Evolutionary conservation across 129 eudicot genomes (phyloP).

Genomic region (Escallonia herrerae): DNA sequence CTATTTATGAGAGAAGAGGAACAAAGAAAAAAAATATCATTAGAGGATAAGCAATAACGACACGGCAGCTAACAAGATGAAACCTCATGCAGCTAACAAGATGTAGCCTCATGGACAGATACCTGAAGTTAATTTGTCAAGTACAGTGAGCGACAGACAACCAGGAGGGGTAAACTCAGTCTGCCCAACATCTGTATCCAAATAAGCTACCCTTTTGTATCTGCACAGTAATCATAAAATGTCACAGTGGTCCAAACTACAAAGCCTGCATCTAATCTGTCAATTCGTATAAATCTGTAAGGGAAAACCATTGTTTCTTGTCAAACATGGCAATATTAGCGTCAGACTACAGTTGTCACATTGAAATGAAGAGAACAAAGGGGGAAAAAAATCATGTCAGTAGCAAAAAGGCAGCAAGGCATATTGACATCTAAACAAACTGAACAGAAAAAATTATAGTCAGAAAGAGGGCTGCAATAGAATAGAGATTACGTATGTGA

Average conservation of each 20-base stretch:
- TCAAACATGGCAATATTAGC: background rate
- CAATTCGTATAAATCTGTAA: background rate
- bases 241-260: too few relatives aligned
- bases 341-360: background rate
- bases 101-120: conserved; percentile 1
- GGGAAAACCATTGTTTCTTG: background rate
- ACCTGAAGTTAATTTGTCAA: conserved; percentile 66
- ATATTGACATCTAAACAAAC: too few relatives aligned
- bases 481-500: too few relatives aligned
- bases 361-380: background rate
- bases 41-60: too few relatives aligned
- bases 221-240: conserved; percentile 25
- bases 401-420: too few relatives aligned
- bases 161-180: conserved; percentile 97
- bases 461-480: too few relatives aligned
- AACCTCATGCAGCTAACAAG: conserved; percentile 2
- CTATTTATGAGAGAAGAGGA: conserved; percentile 20
- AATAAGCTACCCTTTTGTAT: conserved; percentile 71
- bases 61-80: conserved; percentile 10
- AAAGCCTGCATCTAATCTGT: background rate
- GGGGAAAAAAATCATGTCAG: too few relatives aligned
- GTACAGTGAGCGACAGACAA: conserved; percentile 70
- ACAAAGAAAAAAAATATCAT: conserved; percentile 1
- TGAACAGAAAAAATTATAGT: too few relatives aligned
- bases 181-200: conserved; percentile 99